Base-by-base conservation (phyloP, 768 basidiomycete genomes). In the Naganishia onofrii region DNA sequence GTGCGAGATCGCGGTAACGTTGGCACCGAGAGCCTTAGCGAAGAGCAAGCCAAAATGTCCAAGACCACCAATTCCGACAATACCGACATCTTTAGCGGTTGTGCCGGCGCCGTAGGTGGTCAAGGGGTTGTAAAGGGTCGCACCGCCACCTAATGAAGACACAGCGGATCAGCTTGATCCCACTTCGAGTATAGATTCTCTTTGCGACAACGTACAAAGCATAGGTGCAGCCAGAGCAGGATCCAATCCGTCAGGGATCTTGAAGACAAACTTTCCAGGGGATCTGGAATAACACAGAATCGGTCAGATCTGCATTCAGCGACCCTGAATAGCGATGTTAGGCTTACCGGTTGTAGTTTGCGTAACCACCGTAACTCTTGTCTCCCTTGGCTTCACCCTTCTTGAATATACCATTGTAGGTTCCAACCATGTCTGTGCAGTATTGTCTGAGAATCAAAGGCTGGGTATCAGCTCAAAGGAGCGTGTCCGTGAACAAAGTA, bases 181-280 rank as follows among this genome's bases (percentile, higher is more conserved):
- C n/a, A 8, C 34, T 21, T 28, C 9, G 23, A 26, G 48, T 12
- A 26, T 51, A n/a, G 12, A n/a, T 51, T 21, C 48, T 13, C 44
- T 21, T 2, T 13, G 51, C n/a, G n/a, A 12, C 28, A 32, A 44
- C 4, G 34, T 36, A 36, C 34, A 36, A 36, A 36, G 68, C 72
- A 78, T 75, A 1, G 79, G 78, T 23, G 79, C 79, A 10, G 78
- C 79, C 13, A 73, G 46, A 2, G 77, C 46, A 81, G 83, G 76
- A 81, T 88, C 70, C 83, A 84, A 66, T 82, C 84, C n/a, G 78
- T 89, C 17, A 87, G 88, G 89, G 86, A 89, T 44, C 74, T 90
- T 68, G 84, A 88, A 76, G 79, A 82, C 46, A 87, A 91, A 79
- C 87, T 77, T 78, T 15, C 68, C 58, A 70, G 70, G 38, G 70